A percentile compares a stretch with the other conserved stretches of the same genome.
These are phyloP conservation scores for Fistulifera solaris DNA, from an alignment of 108 stramenopile species.

Conservation along the genomic window DNA sequence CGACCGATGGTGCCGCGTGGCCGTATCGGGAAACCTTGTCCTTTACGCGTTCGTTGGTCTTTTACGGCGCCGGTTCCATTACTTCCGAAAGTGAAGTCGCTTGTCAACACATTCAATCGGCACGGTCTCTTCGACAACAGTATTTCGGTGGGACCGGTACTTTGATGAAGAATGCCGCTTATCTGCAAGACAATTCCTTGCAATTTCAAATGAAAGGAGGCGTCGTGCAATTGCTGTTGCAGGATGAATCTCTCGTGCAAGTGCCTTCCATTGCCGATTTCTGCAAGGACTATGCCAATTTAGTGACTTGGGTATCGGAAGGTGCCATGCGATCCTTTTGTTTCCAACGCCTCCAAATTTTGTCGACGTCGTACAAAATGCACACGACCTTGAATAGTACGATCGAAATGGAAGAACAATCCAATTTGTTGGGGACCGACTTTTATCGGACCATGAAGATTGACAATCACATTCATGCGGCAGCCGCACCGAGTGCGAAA, in stretches of 20 bases:
- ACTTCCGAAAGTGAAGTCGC: constrained; percentile 72
- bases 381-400: constrained; percentile 79
- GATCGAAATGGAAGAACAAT: constrained; percentile 70
- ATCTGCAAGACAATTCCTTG: constrained; percentile 9
- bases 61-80: constrained; percentile 79
- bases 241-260: constrained; percentile 13
- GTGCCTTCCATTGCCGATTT: constrained; percentile 67
- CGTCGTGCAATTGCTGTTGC: constrained; percentile 63
- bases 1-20: constrained; percentile 34
- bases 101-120: constrained; percentile 53
- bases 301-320: constrained; percentile 58
- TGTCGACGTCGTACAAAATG: constrained; percentile 76
- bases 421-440: constrained; percentile 84
- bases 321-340: constrained; percentile 81
- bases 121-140: constrained; percentile 59
- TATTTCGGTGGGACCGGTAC: constrained; percentile 46
- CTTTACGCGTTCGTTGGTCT: constrained; percentile 79
- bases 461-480: constrained; percentile 98
- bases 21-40: constrained; percentile 64
- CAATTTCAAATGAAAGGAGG: constrained; percentile 42
- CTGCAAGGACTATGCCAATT: constrained; percentile 56
- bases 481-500: constrained; percentile 95
- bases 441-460: constrained; percentile 98
- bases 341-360: constrained; percentile 79
- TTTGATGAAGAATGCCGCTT: constrained; percentile 1